phyloP scores from a whole-genome alignment of 805 yeast species.

The Metschnikowia amazonensis region DNA sequence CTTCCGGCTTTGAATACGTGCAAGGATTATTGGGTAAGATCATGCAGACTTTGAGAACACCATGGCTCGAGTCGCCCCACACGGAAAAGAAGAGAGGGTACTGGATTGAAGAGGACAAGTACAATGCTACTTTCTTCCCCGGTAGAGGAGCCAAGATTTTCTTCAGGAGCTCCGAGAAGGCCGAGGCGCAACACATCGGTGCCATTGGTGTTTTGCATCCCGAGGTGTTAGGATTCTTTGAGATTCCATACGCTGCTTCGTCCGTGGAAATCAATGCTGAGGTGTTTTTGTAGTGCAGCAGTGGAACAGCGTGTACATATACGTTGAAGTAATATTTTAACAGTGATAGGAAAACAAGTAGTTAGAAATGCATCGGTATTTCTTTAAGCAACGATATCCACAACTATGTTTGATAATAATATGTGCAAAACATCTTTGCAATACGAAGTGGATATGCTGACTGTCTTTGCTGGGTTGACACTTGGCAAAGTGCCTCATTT shows the following conservation, averaged over 20 bases:
- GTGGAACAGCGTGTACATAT: conserved; percentile 3
- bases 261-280: conserved; percentile 87
- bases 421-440: no score
- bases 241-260: conserved; percentile 89
- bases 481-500: no score
- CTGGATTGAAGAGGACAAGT: conserved; percentile 73
- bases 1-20: conserved; percentile 89
- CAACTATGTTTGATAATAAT: no score
- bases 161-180: conserved; percentile 64
- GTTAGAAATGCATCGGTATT: no score
- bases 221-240: conserved; percentile 79
- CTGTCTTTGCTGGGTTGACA: no score
- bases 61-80: conserved; percentile 63
- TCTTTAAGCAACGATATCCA: no score
- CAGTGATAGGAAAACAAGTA: neutral
- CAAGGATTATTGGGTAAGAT: conserved; percentile 94
- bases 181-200: conserved; percentile 62
- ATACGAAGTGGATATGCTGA: no score
- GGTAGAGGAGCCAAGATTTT: conserved; percentile 93
- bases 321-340: neutral
- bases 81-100: conserved; percentile 64
- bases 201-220: conserved; percentile 94
- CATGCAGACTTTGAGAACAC: conserved; percentile 92
- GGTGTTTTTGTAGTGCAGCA: conserved; percentile 58
- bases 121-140: conserved; percentile 79